A percentile compares a stretch with the other conserved stretches of the same genome.
These are phyloP conservation scores for Papiliotrema flavescens DNA, from an alignment of 1,284 basidiomycete species.

Conservation along the genomic window DNA sequence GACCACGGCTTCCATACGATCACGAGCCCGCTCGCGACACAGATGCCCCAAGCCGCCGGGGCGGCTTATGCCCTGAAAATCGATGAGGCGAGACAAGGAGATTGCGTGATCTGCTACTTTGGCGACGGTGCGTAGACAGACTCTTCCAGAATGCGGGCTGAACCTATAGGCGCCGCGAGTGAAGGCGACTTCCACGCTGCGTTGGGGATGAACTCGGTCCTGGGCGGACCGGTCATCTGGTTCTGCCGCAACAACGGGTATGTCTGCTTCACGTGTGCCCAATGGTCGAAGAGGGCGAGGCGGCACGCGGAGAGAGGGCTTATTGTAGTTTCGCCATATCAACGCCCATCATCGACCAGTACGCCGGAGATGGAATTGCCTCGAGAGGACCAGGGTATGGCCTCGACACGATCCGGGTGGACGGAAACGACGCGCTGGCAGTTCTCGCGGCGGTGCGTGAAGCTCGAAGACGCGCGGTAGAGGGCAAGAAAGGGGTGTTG, in stretches of 20 bases:
- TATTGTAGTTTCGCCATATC: conserved; percentile 81
- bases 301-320: too few species aligned
- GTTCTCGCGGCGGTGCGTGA: conserved; percentile 77
- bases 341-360: conserved; percentile 85
- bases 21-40: conserved; percentile 88
- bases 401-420: conserved; percentile 82
- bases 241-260: conserved; percentile 51
- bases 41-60: conserved; percentile 93
- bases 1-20: conserved; percentile 88
- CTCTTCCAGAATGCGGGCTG: not conserved
- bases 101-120: conserved; percentile 85
- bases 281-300: too few species aligned
- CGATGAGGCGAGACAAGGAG: conserved; percentile 66
- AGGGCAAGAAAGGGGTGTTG: conserved; percentile 75
- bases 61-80: conserved; percentile 85
- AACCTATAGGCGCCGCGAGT: conserved; percentile 48
- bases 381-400: conserved; percentile 91
- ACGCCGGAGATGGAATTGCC: conserved; percentile 88
- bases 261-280: conserved; percentile 50
- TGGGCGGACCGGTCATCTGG: conserved; percentile 49
- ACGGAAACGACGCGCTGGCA: conserved; percentile 89
- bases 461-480: conserved; percentile 70
- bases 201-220: conserved; percentile 52
- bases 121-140: conserved; percentile 57
- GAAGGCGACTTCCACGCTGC: conserved; percentile 58